A percentile compares a stretch with the other conserved stretches of the same genome.
Conservation (phyloP, 352 stramenopile genomes). For the Phytophthora sp. region DNA sequence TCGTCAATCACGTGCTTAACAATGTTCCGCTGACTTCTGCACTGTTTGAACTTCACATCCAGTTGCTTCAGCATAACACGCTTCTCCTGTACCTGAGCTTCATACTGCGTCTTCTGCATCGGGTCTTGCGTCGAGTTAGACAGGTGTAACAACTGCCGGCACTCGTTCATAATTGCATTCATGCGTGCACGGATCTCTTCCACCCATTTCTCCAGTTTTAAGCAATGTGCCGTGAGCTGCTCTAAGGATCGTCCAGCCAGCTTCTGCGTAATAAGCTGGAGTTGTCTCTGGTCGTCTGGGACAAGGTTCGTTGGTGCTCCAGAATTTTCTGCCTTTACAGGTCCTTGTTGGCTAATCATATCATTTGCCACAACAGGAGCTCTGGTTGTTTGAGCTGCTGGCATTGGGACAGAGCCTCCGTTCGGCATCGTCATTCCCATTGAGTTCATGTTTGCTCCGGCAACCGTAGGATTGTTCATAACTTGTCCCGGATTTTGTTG, state of each 20-base stretch:
- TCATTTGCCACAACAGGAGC: constrained; percentile 8
- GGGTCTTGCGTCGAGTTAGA: constrained; percentile 77
- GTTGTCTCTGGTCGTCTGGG: constrained; percentile 72
- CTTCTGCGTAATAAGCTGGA: constrained; percentile 78
- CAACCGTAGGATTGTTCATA: not conserved
- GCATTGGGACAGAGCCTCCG: constrained; percentile 15
- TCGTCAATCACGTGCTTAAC: constrained; percentile 83
- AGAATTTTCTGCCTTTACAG: constrained; percentile 25
- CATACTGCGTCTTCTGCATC: constrained; percentile 61
- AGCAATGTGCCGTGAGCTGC: constrained; percentile 78
- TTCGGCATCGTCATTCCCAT: constrained; percentile 37
- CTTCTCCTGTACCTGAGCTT: constrained; percentile 78
- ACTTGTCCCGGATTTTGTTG: constrained; percentile 27
- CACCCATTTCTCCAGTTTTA: constrained; percentile 83
- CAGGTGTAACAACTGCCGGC: constrained; percentile 75
- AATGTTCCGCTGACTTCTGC: constrained; percentile 76
- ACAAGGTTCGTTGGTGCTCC: constrained; percentile 51
- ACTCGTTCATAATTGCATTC: constrained; percentile 86
- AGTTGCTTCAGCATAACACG: constrained; percentile 72
- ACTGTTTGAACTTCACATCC: constrained; percentile 84
- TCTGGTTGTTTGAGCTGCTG: constrained; percentile 9
- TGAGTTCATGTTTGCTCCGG: constrained; percentile 19
- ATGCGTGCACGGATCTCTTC: constrained; percentile 82
- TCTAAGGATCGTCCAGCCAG: constrained; percentile 70
- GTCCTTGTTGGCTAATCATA: constrained; percentile 20